Base-by-base conservation (phyloP, 192 early-diverging fungal genomes). In the Mortierella antarctica region DNA sequence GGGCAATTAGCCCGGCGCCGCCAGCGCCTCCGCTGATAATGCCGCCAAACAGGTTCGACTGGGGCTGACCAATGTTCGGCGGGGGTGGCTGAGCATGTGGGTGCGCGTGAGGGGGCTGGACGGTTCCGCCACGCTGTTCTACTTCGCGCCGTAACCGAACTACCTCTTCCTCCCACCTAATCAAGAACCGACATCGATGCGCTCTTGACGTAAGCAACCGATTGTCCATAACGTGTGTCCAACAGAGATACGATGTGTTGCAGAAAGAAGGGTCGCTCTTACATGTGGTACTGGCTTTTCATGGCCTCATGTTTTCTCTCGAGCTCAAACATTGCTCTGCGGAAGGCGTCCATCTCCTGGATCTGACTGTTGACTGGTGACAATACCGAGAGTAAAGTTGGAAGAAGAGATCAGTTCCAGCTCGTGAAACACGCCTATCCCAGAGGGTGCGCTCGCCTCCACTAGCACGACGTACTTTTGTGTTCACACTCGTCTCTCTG, bases 401-500 rank as follows among this genome's bases (percentile, higher is more conserved):
- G 41, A 5, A 52, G 40, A 57, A 9, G 44, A 10, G 48, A 39
- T 41, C 23, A 53, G 20, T 14, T 49, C 23, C 14, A 42, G 23
- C 13, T 14, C 17, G 20, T 21, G 10, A 57, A 21, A 57, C 14
- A 10, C 1, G 58, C 58, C 12, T 42, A 42, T 31, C 2, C 7
- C 15, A 57, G 23, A 45, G 53, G 46, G 21, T 14, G 10, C 8
- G 62, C 7, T 18, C 14, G 47, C 46, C 11, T 53, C 14, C 23
- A 20, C 58, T 39, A 20, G 59, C 44, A 23, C 44, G 18, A 83
- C 90, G 66, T 92, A 95, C 94, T 83, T 76, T 93, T 91, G 61
- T 91, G 88, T 77, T 96, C 96, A 73, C 91, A 88, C 57, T 97
- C 96, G 71, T 96, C 94, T 45, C 92, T 86, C 71, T 94, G 92